A percentile compares a stretch with the other conserved stretches of the same genome.
Evolutionary conservation across 306 rosid species (phyloP).

Genomic region (Sicyos baderoa): DNA sequence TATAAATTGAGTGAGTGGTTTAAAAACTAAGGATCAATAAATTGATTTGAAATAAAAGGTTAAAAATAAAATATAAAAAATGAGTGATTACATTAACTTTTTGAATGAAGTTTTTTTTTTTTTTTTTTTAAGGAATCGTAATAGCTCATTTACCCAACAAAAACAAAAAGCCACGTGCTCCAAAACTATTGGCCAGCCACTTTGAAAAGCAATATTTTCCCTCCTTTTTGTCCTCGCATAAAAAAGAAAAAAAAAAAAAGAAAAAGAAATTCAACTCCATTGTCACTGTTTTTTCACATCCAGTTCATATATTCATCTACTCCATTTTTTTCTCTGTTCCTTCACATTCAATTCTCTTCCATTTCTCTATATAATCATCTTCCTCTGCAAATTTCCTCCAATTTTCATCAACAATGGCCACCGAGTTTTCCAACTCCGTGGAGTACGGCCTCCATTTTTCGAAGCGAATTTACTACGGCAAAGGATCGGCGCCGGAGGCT

Average conservation of each 20-base stretch:
- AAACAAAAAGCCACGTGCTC: neutral
- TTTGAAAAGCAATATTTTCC: constrained; percentile 3
- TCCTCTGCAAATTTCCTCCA: neutral
- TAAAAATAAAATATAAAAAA: too few species aligned
- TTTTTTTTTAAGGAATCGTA: too few species aligned
- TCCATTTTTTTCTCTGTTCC: too few species aligned
- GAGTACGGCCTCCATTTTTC: constrained; percentile 66
- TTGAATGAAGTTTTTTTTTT: too few species aligned
- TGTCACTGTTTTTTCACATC: neutral
- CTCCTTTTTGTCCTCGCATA: neutral
- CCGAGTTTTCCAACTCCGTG: constrained; percentile 59
- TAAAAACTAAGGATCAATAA: too few species aligned
- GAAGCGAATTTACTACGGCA: constrained; percentile 53
- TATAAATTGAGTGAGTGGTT: too few species aligned
- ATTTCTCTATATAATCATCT: too few species aligned
- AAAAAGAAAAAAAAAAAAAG: neutral
- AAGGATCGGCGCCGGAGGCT: constrained; percentile 30
- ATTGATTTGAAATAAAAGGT: too few species aligned
- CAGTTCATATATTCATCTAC: neutral
- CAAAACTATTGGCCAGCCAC: neutral
- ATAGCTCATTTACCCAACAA: too few species aligned
- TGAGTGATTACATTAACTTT: too few species aligned
- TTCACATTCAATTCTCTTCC: too few species aligned
- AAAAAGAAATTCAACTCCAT: neutral
- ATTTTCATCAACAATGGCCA: constrained; percentile 27